Evolutionary conservation across 768 basidiomycete genomes (phyloP).

Genomic region (Boletales sp.): DNA sequence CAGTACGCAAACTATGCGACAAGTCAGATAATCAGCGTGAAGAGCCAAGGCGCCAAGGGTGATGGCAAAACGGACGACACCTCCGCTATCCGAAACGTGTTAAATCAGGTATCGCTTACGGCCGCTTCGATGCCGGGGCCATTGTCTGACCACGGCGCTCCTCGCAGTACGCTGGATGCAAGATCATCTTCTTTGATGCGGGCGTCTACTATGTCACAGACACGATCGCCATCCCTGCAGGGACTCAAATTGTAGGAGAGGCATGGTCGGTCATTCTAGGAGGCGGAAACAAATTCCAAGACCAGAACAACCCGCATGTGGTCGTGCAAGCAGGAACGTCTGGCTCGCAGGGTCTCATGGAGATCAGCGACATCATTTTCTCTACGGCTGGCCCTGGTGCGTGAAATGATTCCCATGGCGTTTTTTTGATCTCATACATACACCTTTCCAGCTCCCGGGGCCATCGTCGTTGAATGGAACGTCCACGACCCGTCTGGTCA

Average conservation of each 20-base stretch:
- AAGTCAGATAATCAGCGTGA: slow-evolving; percentile 67
- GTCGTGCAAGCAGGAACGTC: slow-evolving; percentile 43
- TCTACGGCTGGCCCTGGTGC: slow-evolving; percentile 48
- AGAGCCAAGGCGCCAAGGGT: slow-evolving; percentile 65
- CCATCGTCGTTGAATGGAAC: slow-evolving; percentile 54
- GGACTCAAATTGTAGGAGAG: slow-evolving; percentile 47
- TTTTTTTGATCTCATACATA: neutral
- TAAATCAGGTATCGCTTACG: slow-evolving; percentile 42
- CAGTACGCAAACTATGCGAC: slow-evolving; percentile 61
- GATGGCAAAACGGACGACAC: slow-evolving; percentile 79
- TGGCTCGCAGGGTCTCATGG: slow-evolving; percentile 48
- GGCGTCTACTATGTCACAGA: slow-evolving; percentile 47
- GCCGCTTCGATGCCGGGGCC: no score
- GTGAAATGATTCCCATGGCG: neutral
- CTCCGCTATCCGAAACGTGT: slow-evolving; percentile 53
- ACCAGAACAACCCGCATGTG: slow-evolving; percentile 35
- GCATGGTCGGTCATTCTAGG: slow-evolving; percentile 48
- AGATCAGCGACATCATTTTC: slow-evolving; percentile 65
- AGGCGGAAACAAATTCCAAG: slow-evolving; percentile 40
- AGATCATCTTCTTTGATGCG: slow-evolving; percentile 80
- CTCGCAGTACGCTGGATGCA: slow-evolving; percentile 61
- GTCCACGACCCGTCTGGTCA: slow-evolving; percentile 50
- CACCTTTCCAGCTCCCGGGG: slow-evolving; percentile 37
- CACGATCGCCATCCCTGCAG: slow-evolving; percentile 48
- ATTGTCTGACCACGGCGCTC: neutral